These are phyloP conservation scores for Aciculosporium take DNA, from an alignment of 2,329 filamentous ascomycete genomes.

Conservation along the genomic window DNA sequence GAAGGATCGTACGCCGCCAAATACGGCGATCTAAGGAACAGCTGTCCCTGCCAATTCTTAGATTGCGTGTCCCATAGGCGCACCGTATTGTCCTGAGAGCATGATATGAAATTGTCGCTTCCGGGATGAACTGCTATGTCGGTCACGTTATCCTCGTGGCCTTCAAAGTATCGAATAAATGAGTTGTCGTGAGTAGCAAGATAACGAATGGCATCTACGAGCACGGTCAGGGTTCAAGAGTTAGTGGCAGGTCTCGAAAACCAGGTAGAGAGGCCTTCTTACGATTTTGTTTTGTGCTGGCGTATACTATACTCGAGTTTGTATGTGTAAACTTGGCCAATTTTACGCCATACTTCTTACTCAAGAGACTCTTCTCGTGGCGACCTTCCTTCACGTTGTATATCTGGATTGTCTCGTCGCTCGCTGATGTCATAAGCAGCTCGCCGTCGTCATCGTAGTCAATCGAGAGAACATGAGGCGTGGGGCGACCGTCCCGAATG, in stretches of 20 bases:
- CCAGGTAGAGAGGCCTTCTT: slow-evolving; percentile 12
- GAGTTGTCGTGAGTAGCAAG: slow-evolving; percentile 89
- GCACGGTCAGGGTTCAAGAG: not conserved
- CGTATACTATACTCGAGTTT: slow-evolving; percentile 81
- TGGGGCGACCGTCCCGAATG: slow-evolving; percentile 34
- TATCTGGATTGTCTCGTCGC: slow-evolving; percentile 89
- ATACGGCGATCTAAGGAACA: slow-evolving; percentile 68
- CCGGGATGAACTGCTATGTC: slow-evolving; percentile 72
- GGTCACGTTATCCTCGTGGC: slow-evolving; percentile 75
- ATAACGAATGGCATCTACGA: slow-evolving; percentile 63
- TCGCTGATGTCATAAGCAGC: slow-evolving; percentile 77
- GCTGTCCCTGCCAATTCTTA: slow-evolving; percentile 62
- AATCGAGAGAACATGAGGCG: slow-evolving; percentile 66
- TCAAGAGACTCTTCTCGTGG: slow-evolving; percentile 75
- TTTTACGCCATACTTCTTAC: slow-evolving; percentile 94
- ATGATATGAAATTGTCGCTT: slow-evolving; percentile 82
- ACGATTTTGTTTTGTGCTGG: slow-evolving; percentile 89
- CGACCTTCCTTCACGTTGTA: slow-evolving; percentile 88
- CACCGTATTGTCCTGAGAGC: slow-evolving; percentile 79
- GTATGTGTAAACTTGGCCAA: slow-evolving; percentile 90
- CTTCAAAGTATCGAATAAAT: slow-evolving; percentile 91
- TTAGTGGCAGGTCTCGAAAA: slow-evolving; percentile 3
- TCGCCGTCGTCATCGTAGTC: slow-evolving; percentile 96
- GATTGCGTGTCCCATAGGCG: slow-evolving; percentile 80
- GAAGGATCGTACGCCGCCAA: slow-evolving; percentile 86